Percentiles rank a stretch among this genome's conserved stretches.
phyloP scores from a whole-genome alignment of 352 stramenopile genomes.

The Globisporangium carolinianum region DNA sequence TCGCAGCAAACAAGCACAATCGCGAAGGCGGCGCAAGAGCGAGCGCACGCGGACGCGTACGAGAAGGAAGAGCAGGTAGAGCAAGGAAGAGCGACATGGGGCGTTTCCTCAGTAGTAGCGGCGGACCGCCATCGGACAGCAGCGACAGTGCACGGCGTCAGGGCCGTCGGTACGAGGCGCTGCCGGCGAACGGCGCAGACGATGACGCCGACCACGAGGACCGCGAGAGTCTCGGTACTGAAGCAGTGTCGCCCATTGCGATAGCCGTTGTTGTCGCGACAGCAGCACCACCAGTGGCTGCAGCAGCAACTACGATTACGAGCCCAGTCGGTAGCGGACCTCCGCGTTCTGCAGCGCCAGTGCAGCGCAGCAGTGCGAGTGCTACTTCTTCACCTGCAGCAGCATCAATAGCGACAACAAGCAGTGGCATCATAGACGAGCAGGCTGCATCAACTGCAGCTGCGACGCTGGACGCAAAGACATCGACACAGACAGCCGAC shows the following conservation, averaged over 20 bases:
- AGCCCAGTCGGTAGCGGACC: conserved; percentile 8
- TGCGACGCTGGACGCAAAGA: neutral
- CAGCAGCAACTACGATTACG: conserved; percentile 1
- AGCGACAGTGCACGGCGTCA: conserved; percentile 22
- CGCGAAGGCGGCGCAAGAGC: neutral
- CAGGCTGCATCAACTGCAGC: neutral
- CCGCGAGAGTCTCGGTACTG: conserved; percentile 16
- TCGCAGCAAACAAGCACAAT: too few relatives aligned
- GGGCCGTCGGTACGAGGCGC: conserved; percentile 46
- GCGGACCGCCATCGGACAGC: conserved; percentile 17
- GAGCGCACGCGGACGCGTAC: neutral
- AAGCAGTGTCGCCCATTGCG: conserved; percentile 9
- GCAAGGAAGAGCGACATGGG: conserved; percentile 24
- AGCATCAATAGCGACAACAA: too few relatives aligned
- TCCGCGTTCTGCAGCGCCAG: too few relatives aligned
- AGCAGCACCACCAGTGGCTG: conserved; percentile 15
- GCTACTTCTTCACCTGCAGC: neutral
- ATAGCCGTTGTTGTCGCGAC: conserved; percentile 6
- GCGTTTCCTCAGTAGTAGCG: conserved; percentile 31
- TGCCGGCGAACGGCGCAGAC: conserved; percentile 36
- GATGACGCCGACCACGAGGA: conserved; percentile 14
- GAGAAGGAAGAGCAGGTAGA: neutral
- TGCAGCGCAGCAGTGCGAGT: neutral
- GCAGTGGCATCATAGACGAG: neutral
- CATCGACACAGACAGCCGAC: neutral